phyloP scores from a whole-genome alignment of 257 asterid species.

The Paraleonurus japonicus region DNA sequence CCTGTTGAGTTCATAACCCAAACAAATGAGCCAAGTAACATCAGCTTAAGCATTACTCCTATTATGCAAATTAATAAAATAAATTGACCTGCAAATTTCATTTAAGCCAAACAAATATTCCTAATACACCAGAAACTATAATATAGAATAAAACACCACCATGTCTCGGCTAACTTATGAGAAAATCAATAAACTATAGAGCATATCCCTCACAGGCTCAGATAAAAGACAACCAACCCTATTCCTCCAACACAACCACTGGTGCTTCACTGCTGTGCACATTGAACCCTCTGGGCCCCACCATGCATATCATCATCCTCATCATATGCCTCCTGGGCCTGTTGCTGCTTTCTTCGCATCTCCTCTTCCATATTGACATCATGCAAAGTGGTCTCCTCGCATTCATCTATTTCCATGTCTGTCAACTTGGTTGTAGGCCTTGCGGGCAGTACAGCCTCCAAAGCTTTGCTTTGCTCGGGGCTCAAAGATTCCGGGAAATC shows the following conservation, averaged over 20 bases:
- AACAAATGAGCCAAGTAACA: background rate
- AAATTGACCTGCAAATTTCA: background rate
- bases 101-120: slow-evolving; percentile 11
- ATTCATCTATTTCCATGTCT: slow-evolving; percentile 44
- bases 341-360: slow-evolving; percentile 52
- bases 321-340: slow-evolving; percentile 48
- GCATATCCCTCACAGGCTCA: slow-evolving; percentile 11
- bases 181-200: background rate
- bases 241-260: background rate
- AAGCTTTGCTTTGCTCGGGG: slow-evolving; percentile 54
- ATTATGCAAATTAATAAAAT: background rate
- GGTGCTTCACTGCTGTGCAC: slow-evolving; percentile 49
- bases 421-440: slow-evolving; percentile 32
- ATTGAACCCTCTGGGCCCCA: slow-evolving; percentile 64
- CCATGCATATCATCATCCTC: slow-evolving; percentile 53
- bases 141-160: slow-evolving; percentile 8
- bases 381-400: slow-evolving; percentile 55
- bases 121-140: slow-evolving; percentile 20
- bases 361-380: slow-evolving; percentile 55
- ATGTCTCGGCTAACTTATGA: slow-evolving; percentile 21
- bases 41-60: background rate
- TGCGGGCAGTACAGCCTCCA: slow-evolving; percentile 53
- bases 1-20: background rate
- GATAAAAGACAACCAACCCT: background rate
- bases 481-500: slow-evolving; percentile 72